These are phyloP conservation scores for Pleurotus eryngii DNA, from an alignment of 768 basidiomycete species.

Conservation along the genomic window DNA sequence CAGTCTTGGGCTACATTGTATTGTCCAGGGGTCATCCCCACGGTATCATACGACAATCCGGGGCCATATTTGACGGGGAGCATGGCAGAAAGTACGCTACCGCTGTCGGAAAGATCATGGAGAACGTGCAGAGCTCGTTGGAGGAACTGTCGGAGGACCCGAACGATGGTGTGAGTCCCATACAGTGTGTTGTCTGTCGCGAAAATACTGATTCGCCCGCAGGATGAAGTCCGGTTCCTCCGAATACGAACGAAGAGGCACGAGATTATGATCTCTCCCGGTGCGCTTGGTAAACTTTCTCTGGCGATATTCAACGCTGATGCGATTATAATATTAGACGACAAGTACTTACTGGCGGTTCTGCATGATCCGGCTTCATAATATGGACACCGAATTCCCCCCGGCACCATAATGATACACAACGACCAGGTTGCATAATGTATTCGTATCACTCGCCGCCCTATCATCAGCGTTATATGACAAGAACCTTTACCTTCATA, in stretches of 20 bases:
- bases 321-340: constrained; percentile 43
- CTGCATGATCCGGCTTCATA: constrained; percentile 69
- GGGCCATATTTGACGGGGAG: constrained; percentile 84
- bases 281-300: constrained; percentile 37
- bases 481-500: too few species aligned
- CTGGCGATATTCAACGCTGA: neutral
- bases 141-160: constrained; percentile 71
- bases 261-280: constrained; percentile 93
- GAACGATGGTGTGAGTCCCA: constrained; percentile 49
- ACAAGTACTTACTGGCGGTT: constrained; percentile 79
- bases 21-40: constrained; percentile 69
- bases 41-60: constrained; percentile 81
- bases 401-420: too few species aligned
- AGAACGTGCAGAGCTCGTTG: constrained; percentile 70
- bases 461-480: too few species aligned
- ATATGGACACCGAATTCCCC: neutral
- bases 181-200: neutral
- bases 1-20: constrained; percentile 85
- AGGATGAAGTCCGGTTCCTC: constrained; percentile 90
- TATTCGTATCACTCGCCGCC: too few species aligned
- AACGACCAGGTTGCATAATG: too few species aligned
- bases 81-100: constrained; percentile 73
- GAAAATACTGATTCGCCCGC: neutral
- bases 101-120: constrained; percentile 74
- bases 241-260: constrained; percentile 88